Evolutionary conservation across 1,139 yeast species (phyloP), one percentile per base, ranked within the genome.

Genomic region (Nakaseomyces bracarensis): DNA sequence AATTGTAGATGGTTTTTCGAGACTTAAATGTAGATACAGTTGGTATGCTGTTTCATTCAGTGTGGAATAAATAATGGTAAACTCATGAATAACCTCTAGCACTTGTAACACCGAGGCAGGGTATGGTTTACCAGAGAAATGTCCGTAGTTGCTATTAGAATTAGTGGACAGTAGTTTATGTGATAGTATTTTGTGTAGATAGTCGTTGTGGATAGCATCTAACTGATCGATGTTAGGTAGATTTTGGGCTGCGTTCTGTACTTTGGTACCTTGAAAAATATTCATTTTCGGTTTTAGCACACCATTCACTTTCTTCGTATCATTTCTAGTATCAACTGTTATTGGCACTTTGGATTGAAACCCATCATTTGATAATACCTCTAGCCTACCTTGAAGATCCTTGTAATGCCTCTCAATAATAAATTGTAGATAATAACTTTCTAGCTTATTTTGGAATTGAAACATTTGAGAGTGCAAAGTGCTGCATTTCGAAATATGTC

Each of bases 341-440:
- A 37, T 9, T 18, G 39, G n/a, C 22, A 36, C 23, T 25, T 28
- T 31, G 14, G 18, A 4, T n/a, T 27, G 27, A 18, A 5, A 14
- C 3, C 23, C 26, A n/a, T 6, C 22, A 11, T 23, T n/a, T 11
- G 27, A 9, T 13, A 27, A 9, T 8, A 21, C 8, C 18, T 11
- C n/a, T 19, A 28, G 13, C 6, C 13, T 14, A 33, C 60, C 62
- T 42, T 64, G 63, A 26, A 68, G 58, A 42, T 67, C 58, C n/a
- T 60, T 53, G 40, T 64, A 65, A 42, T 68, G 50, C 14, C 49
- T 48, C 18, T 65, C 65, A n/a, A 62, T 51, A 4, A 61, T 55
- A 14, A 53, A 50, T 40, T 53, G 51, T 22, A 52, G 46, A 35
- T 57, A 55, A 38, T 50, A 46, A 13, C 43, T 30, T 44, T 62